Evolutionary conservation across 495 filamentous ascomycete species (phyloP), one percentile per base, ranked within the genome.

Genomic region (Terfezia claveryi): DNA sequence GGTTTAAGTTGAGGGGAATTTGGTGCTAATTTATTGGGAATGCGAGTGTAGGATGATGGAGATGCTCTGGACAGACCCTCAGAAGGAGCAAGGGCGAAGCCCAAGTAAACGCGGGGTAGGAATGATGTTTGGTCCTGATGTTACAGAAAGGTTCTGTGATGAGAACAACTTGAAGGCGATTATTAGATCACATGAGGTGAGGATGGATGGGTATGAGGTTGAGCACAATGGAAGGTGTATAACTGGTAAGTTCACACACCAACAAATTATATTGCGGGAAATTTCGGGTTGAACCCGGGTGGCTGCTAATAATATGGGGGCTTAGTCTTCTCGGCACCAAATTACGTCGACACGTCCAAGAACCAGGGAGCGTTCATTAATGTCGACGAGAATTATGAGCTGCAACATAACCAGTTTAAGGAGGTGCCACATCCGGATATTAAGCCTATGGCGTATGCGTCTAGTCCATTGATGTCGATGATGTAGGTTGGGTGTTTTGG

Each of bases 351-450:
- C 65, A 81, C 82, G 59, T 95, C 91, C 1, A 88, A 94, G 67
- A 99, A 99, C 69, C 93, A 87, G 73, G 91, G 91, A 54, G 91
- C 91, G 5, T 99, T 91, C 67, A 99, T 99, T 76, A 96, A 96
- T 69, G 83, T 99, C 62, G 84, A 85, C 4, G 78, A 85, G 8
- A 84, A 94, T 46, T 83, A 87, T 64, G 92, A 94, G 72, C 81
- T 96, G 51, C 71, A 83, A 23, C 96, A 83, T 68, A 77, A 86
- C 59, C 79, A 93, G 64, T 99, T 96, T 60, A 87, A 94, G 61
- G 92, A 92, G 4, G 92, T 96, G 37, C 87, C 87, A 54, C 91
- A 99, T 73, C 91, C 91, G 8, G 76, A 87, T 56, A 87, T 96
- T 66, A 83, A 82, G 67, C 87, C 91, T 10, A 98, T 96, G 88